A percentile compares a stretch with the other conserved stretches of the same genome.
phyloP scores from a whole-genome alignment of 176 grass and related monocot genomes.

The Areca catechu region DNA sequence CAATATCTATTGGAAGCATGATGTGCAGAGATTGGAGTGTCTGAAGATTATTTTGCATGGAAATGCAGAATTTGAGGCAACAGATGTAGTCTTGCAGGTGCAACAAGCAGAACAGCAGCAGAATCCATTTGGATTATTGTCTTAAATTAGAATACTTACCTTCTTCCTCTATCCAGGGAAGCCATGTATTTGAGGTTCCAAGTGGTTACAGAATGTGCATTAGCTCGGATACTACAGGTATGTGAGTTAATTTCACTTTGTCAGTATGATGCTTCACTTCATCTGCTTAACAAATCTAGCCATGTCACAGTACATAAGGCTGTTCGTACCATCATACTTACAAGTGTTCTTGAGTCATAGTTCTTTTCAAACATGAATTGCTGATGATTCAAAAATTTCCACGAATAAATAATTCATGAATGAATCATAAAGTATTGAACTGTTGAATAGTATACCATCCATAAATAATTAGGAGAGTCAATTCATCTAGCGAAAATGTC shows the following conservation, averaged over 20 bases:
- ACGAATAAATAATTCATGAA: no score
- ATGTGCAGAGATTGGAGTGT: slow-evolving; percentile 76
- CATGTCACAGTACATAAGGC: no score
- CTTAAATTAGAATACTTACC: slow-evolving; percentile 15
- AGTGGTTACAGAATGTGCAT: slow-evolving; percentile 71
- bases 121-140: slow-evolving; percentile 5
- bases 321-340: no score
- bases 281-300: no score
- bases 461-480: no score
- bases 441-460: no score
- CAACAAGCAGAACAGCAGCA: slow-evolving; percentile 4
- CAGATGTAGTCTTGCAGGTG: slow-evolving; percentile 67
- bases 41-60: slow-evolving; percentile 85
- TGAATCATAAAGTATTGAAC: no score
- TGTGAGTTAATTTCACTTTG: not conserved
- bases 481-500: no score
- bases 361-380: no score
- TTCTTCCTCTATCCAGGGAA: slow-evolving; percentile 42
- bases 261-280: no score
- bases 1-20: slow-evolving; percentile 94
- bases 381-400: no score
- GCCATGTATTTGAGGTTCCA: slow-evolving; percentile 80
- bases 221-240: slow-evolving; percentile 47
- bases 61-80: slow-evolving; percentile 93
- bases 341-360: no score